Evolutionary conservation across 2,329 filamentous ascomycete species (phyloP), one percentile per base, ranked within the genome.

Genomic region (Cladorrhinum sp.): DNA sequence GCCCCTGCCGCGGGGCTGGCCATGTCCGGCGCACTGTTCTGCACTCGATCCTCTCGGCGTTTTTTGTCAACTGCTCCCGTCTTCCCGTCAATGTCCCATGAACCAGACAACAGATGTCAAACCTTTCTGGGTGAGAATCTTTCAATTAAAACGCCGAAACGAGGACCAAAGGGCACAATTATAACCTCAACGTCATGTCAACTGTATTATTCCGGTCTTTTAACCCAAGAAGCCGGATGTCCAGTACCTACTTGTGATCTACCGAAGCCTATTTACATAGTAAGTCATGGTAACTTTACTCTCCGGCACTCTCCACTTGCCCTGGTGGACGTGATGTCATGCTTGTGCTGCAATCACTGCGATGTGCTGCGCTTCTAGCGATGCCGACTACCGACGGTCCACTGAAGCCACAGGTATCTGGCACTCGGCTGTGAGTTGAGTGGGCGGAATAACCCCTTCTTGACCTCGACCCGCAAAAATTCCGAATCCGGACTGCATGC

Each of bases 311-410:
- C 23, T 10, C 13, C 52, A n/a, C 54, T 24, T 22, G 22, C 57
- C 48, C 20, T 18, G n/a, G 22, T 25, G 45, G 32, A 50, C 50
- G 62, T 64, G 62, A 64, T 64, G 62, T 64, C 62, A 64, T 64
- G 22, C 24, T 41, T 36, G 49, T 24, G 18, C 27, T 45, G 41
- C 41, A 10, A 20, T 45, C 20, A 13, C 7, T 36, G 9, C 32
- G 7, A 36, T 36, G 10, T 36, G 32, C 32, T 36, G 32, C 32
- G 32, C 32, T 16, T 45, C 16, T n/a, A 20, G 41, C 41, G 18
- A 5, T 45, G 41, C 41, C 41, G 41, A 45, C 41, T 18, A 7
- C 36, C 36, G 36, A 41, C 16, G 36, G 23, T 50, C 27, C 20
- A 50, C n/a, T 53, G 51, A 23, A 36, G 27, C 23, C n/a, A 13